Percentiles rank a stretch among this genome's conserved stretches.
Evolutionary conservation across 306 rosid species (phyloP).

Genomic region (Aeschynomene evenia): DNA sequence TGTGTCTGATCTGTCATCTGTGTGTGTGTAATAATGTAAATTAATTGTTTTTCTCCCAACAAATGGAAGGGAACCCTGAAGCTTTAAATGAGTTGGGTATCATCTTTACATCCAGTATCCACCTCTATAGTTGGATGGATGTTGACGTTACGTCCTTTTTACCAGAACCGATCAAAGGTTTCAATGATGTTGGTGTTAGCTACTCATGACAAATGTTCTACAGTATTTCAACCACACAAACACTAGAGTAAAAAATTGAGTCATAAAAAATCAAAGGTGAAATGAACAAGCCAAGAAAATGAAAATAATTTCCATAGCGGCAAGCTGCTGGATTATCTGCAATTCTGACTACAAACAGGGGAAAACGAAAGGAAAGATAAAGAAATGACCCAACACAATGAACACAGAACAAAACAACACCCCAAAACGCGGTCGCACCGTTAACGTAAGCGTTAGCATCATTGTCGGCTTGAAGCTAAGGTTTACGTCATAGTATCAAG

Average conservation of each 20-base stretch:
- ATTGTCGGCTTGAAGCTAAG: not conserved
- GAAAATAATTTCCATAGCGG: no score
- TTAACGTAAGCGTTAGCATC: not conserved
- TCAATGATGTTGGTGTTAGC: no score
- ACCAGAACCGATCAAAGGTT: not conserved
- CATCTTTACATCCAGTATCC: not conserved
- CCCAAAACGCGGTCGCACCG: not conserved
- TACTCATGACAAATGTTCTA: no score
- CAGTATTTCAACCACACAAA: no score
- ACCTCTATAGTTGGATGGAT: not conserved
- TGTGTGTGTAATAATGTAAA: not conserved
- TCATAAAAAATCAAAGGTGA: no score
- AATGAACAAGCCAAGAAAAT: no score
- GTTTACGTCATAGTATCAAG: not conserved
- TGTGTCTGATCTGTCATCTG: slow-evolving; percentile 17
- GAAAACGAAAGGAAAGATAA: not conserved
- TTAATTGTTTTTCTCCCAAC: slow-evolving; percentile 21
- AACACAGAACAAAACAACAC: not conserved
- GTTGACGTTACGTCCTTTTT: not conserved
- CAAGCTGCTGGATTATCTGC: no score
- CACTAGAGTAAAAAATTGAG: no score
- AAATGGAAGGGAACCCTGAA: slow-evolving; percentile 24
- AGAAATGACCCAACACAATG: no score
- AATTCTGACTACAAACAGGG: no score
- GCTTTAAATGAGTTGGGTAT: slow-evolving; percentile 6